Evolutionary conservation across 1,284 basidiomycete genomes (phyloP).

Genomic region (Phellopilus nigrolimitatus): DNA sequence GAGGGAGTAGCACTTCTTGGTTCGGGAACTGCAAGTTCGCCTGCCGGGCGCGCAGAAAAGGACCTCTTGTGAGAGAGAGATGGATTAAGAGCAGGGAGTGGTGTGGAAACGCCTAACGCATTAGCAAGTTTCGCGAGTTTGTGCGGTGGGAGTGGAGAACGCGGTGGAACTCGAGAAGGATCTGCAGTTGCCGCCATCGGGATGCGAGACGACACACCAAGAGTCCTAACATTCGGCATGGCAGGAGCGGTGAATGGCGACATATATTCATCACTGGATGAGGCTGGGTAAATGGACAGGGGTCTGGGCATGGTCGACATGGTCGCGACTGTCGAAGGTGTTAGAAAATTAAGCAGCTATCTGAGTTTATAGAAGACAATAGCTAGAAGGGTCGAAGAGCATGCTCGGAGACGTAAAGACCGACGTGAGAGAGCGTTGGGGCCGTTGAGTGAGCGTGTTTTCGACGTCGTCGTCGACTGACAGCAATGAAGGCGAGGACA

Average conservation of each 20-base stretch:
- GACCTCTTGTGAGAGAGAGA: slow-evolving; percentile 47
- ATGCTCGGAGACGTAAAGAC: slow-evolving; percentile 16
- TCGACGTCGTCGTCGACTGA: neutral
- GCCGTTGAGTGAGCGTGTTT: slow-evolving; percentile 15
- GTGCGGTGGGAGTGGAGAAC: slow-evolving; percentile 65
- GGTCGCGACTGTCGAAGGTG: neutral
- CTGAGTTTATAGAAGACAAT: neutral
- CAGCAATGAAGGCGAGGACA: neutral
- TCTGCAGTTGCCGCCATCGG: slow-evolving; percentile 15
- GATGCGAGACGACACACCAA: slow-evolving; percentile 1
- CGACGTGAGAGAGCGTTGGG: slow-evolving; percentile 17
- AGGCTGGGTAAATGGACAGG: slow-evolving; percentile 8
- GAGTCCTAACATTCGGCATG: slow-evolving; percentile 16
- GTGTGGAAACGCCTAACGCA: slow-evolving; percentile 72
- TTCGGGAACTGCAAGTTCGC: slow-evolving; percentile 31
- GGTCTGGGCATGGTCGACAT: slow-evolving; percentile 13
- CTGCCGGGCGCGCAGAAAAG: slow-evolving; percentile 32
- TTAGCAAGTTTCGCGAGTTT: slow-evolving; percentile 76
- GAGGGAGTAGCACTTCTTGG: slow-evolving; percentile 27
- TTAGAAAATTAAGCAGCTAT: neutral
- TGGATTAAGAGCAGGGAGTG: slow-evolving; percentile 49
- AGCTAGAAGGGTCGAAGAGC: neutral
- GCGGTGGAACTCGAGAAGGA: slow-evolving; percentile 39
- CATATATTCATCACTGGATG: slow-evolving; percentile 17
- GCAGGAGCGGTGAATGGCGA: slow-evolving; percentile 20